Percentiles rank a stretch among this genome's conserved stretches.
Evolutionary conservation across 2,329 filamentous ascomycete genomes (phyloP).

Genomic region (Alternaria sp.): DNA sequence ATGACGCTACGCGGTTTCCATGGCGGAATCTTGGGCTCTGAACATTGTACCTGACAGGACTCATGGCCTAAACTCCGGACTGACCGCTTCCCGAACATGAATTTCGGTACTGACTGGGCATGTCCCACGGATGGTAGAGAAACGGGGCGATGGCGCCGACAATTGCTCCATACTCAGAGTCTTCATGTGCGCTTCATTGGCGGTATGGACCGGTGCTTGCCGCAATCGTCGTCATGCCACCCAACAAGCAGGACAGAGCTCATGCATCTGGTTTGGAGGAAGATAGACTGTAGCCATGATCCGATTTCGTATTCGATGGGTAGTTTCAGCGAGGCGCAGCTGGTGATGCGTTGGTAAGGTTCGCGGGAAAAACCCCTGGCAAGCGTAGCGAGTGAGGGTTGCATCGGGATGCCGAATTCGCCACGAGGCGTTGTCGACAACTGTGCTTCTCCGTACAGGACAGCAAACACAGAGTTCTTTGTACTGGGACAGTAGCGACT

Average conservation of each 20-base stretch:
- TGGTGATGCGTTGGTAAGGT: conserved; percentile 16
- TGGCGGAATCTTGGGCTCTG: conserved; percentile 1
- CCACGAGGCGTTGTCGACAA: conserved; percentile 21
- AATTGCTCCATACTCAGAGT: conserved; percentile 11
- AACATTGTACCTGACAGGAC: conserved; percentile 7
- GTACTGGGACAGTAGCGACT: conserved; percentile 23
- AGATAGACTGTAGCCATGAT: conserved; percentile 17
- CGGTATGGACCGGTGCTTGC: conserved; percentile 19
- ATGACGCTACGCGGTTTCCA: not conserved
- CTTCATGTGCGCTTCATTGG: conserved; percentile 11
- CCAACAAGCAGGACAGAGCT: conserved; percentile 15
- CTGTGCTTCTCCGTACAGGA: conserved; percentile 14
- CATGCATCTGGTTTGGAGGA: conserved; percentile 16
- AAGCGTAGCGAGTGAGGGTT: conserved; percentile 26
- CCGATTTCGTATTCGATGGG: conserved; percentile 20
- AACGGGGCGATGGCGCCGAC: conserved; percentile 25
- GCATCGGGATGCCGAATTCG: conserved; percentile 26
- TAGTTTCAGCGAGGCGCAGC: conserved; percentile 24
- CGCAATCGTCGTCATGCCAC: conserved; percentile 25
- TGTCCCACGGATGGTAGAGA: conserved; percentile 13
- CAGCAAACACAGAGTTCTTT: conserved; percentile 8
- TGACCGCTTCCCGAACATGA: conserved; percentile 20
- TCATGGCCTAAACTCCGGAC: conserved; percentile 16
- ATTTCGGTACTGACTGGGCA: conserved; percentile 20
- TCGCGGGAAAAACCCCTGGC: conserved; percentile 16